phyloP scores from a whole-genome alignment of 2,329 filamentous ascomycete species.

The Grosmannia huntii region DNA sequence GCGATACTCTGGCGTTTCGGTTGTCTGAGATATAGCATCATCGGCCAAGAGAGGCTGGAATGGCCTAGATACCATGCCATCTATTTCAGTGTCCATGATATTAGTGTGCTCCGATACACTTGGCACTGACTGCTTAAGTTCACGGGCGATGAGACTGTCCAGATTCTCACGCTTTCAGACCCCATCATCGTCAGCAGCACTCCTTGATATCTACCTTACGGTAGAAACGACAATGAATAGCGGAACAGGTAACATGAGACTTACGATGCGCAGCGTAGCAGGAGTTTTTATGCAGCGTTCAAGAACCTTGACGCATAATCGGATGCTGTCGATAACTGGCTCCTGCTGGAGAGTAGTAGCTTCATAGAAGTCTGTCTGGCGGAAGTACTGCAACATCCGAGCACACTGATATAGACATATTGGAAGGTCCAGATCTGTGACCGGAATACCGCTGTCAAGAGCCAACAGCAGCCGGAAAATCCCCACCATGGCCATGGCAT shows the following conservation, averaged over 20 bases:
- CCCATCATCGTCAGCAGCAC: neutral
- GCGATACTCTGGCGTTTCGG: neutral
- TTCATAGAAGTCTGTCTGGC: constrained; percentile 19
- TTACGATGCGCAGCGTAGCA: constrained; percentile 34
- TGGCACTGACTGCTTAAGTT: constrained; percentile 22
- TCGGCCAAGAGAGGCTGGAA: constrained; percentile 1
- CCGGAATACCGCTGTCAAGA: constrained; percentile 35
- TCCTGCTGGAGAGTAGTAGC: constrained; percentile 29
- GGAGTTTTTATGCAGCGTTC: constrained; percentile 37
- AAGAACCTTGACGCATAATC: constrained; percentile 37
- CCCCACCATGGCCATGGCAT: constrained; percentile 40
- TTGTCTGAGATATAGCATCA: neutral
- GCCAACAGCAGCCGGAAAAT: constrained; percentile 40
- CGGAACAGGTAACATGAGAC: constrained; percentile 8
- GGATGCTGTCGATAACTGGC: constrained; percentile 34
- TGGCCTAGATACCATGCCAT: constrained; percentile 8
- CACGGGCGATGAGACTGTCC: constrained; percentile 36
- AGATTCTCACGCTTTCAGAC: constrained; percentile 27
- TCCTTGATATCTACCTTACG: neutral
- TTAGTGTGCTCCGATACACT: constrained; percentile 12
- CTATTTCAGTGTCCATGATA: constrained; percentile 10
- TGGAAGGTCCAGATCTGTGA: constrained; percentile 42
- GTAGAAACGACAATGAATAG: neutral
- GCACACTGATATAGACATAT: constrained; percentile 44
- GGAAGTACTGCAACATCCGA: constrained; percentile 36